Percentiles rank a stretch among this genome's conserved stretches.
Conservation (phyloP, 768 basidiomycete species). For the Gymnopilus junonius region DNA sequence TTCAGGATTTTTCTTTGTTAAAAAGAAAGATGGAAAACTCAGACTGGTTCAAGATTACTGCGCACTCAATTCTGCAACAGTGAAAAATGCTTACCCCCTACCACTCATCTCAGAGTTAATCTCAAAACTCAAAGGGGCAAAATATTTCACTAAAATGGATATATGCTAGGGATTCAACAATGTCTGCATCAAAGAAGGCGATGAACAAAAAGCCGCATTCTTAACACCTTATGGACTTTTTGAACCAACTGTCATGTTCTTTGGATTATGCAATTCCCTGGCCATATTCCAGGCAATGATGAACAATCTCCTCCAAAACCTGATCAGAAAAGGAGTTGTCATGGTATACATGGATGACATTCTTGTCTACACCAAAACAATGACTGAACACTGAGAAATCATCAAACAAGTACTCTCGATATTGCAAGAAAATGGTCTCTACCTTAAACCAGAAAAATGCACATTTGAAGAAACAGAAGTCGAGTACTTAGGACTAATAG, state of each 20-base stretch:
- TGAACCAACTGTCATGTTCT: slow-evolving; percentile 40
- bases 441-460: slow-evolving; percentile 42
- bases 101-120: slow-evolving; percentile 30
- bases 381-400: slow-evolving; percentile 19
- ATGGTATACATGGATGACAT: slow-evolving; percentile 40
- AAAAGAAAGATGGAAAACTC: slow-evolving; percentile 20
- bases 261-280: slow-evolving; percentile 37
- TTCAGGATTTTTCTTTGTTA: slow-evolving; percentile 11
- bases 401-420: slow-evolving; percentile 19
- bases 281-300: slow-evolving; percentile 43
- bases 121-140: not conserved
- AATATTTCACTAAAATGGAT: not conserved
- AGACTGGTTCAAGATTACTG: slow-evolving; percentile 31
- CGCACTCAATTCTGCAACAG: slow-evolving; percentile 34
- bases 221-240: slow-evolving; percentile 30
- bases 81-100: slow-evolving; percentile 36
- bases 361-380: slow-evolving; percentile 30
- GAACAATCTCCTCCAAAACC: slow-evolving; percentile 28
- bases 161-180: not conserved
- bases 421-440: slow-evolving; percentile 36
- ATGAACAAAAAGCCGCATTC: slow-evolving; percentile 46
- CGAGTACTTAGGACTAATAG: slow-evolving; percentile 39
- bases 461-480: slow-evolving; percentile 32
- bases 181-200: slow-evolving; percentile 4
- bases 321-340: slow-evolving; percentile 40